These are phyloP conservation scores for Mucor irregularis DNA, from an alignment of 371 early-diverging fungal genomes.

Conservation along the genomic window DNA sequence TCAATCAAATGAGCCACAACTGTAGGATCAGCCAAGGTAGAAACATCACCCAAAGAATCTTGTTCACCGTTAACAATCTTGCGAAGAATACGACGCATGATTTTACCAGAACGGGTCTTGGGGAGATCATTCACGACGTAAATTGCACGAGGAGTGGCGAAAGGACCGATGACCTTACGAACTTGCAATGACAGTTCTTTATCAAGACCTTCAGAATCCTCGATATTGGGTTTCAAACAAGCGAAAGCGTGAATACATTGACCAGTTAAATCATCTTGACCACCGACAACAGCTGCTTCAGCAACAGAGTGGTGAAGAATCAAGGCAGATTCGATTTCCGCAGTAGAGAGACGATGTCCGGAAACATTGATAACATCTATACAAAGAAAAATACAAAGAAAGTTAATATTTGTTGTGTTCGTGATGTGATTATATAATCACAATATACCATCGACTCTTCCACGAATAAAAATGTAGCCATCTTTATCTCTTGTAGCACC, in stretches of 20 bases:
- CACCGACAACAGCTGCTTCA: conserved; percentile 95
- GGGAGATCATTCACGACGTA: conserved; percentile 89
- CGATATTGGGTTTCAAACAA: conserved; percentile 63
- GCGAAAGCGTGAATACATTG: conserved; percentile 77
- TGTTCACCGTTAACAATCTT: conserved; percentile 88
- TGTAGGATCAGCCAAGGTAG: conserved; percentile 87
- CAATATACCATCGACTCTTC: conserved; percentile 82
- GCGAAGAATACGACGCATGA: conserved; percentile 93
- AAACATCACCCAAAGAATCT: conserved; percentile 84
- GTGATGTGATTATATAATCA: too few relatives aligned
- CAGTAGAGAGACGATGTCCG: conserved; percentile 95
- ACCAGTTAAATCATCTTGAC: conserved; percentile 93
- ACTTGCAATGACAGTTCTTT: conserved; percentile 77
- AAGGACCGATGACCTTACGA: conserved; percentile 91
- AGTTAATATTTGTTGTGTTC: background rate
- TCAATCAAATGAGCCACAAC: conserved; percentile 29
- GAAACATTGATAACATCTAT: conserved; percentile 96
- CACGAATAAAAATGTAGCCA: conserved; percentile 95
- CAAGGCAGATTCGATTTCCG: conserved; percentile 94
- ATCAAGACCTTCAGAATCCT: conserved; percentile 50
- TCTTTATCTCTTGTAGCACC: conserved; percentile 89
- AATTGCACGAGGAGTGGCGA: conserved; percentile 90
- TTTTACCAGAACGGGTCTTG: conserved; percentile 98
- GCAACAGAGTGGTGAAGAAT: conserved; percentile 82
- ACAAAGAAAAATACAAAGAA: background rate